phyloP scores from a whole-genome alignment of 116 monocot genomes.

The Iris pallida region DNA sequence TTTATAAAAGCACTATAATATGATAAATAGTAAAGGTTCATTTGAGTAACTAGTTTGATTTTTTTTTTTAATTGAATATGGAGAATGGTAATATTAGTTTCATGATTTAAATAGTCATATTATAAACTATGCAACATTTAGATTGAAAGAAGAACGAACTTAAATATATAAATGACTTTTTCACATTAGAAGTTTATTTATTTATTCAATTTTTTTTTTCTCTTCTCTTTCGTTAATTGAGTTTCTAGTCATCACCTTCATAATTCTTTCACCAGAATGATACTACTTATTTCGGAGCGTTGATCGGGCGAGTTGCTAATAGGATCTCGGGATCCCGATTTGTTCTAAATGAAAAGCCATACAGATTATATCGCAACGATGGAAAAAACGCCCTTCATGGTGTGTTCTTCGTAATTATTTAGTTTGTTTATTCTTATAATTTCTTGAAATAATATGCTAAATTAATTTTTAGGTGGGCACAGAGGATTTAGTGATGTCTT shows the following conservation, averaged over 20 bases:
- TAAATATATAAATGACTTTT: no score
- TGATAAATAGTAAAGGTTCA: no score
- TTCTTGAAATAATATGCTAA: neutral
- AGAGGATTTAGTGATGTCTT: constrained; percentile 68
- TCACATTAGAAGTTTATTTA: neutral
- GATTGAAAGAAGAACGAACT: no score
- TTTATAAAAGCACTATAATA: no score
- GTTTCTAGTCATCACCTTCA: neutral
- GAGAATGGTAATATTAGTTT: no score
- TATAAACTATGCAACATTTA: no score
- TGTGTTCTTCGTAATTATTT: neutral
- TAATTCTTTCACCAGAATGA: constrained; percentile 27
- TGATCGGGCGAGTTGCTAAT: constrained; percentile 79
- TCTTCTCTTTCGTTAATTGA: neutral
- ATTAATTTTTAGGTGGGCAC: constrained; percentile 49
- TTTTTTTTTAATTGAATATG: no score
- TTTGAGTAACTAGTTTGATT: no score
- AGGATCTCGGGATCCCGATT: constrained; percentile 56
- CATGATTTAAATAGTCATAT: no score
- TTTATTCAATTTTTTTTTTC: neutral
- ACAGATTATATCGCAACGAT: constrained; percentile 50
- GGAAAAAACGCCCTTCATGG: constrained; percentile 44
- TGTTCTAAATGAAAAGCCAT: constrained; percentile 37
- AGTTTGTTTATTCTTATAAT: neutral
- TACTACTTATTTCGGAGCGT: constrained; percentile 61